These are phyloP conservation scores for Lyophyllum atratum DNA, from an alignment of 768 basidiomycete species.

Conservation along the genomic window DNA sequence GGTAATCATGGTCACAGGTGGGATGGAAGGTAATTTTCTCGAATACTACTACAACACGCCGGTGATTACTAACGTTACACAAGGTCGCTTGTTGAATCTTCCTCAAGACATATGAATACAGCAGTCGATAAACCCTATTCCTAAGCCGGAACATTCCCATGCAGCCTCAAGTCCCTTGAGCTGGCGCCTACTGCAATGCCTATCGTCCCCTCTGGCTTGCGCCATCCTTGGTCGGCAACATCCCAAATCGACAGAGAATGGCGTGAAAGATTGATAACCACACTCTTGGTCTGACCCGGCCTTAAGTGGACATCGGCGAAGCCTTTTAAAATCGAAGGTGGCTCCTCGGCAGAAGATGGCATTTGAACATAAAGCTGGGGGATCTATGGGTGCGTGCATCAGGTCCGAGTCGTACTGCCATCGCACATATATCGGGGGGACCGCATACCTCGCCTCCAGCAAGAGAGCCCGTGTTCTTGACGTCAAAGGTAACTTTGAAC, in stretches of 20 bases:
- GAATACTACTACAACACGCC: not conserved
- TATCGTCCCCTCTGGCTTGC: slow-evolving; percentile 53
- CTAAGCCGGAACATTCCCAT: slow-evolving; percentile 13
- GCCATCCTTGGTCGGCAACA: slow-evolving; percentile 59
- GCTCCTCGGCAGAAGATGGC: slow-evolving; percentile 49
- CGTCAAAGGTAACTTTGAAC: slow-evolving; percentile 51
- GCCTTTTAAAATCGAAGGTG: slow-evolving; percentile 57
- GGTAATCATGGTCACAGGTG: slow-evolving; percentile 71
- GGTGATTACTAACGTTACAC: not conserved
- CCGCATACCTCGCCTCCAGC: slow-evolving; percentile 56
- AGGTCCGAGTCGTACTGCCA: not conserved
- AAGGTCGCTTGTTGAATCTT: slow-evolving; percentile 34
- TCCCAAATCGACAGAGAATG: slow-evolving; percentile 64
- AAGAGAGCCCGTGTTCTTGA: slow-evolving; percentile 54
- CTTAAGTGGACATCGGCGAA: slow-evolving; percentile 49
- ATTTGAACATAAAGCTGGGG: slow-evolving; percentile 62
- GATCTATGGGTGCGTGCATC: slow-evolving; percentile 35
- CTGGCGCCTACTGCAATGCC: slow-evolving; percentile 57
- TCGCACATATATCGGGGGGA: not conserved
- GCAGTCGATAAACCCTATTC: not conserved
- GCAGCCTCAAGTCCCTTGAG: slow-evolving; percentile 41
- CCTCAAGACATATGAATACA: slow-evolving; percentile 21
- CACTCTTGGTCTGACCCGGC: slow-evolving; percentile 36
- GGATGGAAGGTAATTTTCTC: slow-evolving; percentile 65
- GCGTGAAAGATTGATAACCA: slow-evolving; percentile 47